Percentiles rank a stretch among this genome's conserved stretches.
phyloP scores from a whole-genome alignment of 176 grass and related monocot genomes.

The Ampelocalamus luodianensis region DNA sequence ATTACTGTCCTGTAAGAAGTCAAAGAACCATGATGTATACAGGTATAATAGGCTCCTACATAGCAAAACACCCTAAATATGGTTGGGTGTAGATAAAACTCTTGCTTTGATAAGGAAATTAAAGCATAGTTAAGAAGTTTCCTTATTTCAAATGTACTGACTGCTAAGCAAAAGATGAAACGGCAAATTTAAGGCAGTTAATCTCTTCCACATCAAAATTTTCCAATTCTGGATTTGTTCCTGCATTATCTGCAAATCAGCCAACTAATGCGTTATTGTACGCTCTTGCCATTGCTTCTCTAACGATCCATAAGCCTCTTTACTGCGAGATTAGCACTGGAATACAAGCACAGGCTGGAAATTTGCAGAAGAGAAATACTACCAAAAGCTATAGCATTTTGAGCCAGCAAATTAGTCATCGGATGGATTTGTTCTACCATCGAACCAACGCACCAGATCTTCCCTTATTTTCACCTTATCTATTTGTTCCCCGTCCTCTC shows the following conservation, averaged over 20 bases:
- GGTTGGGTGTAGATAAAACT: neutral
- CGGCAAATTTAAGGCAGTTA: constrained; percentile 2
- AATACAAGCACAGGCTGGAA: neutral
- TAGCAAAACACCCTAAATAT: neutral
- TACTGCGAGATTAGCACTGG: neutral
- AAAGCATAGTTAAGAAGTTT: constrained; percentile 14
- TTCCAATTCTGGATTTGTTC: neutral
- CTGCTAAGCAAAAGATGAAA: neutral
- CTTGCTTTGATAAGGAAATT: neutral
- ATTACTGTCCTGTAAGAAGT: neutral
- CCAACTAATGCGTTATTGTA: neutral
- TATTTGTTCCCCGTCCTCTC: no score
- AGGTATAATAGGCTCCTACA: neutral
- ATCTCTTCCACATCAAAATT: neutral
- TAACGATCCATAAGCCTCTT: neutral
- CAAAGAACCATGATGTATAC: neutral
- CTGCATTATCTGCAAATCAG: neutral
- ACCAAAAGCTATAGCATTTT: no score
- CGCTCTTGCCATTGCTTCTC: neutral
- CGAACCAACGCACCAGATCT: no score
- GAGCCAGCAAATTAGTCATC: no score
- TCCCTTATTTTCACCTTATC: no score
- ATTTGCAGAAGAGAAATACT: no score
- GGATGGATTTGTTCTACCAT: no score
- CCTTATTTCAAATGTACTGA: neutral